Evolutionary conservation across 768 basidiomycete species (phyloP).

Genomic region (Fomitopsis pulvina): DNA sequence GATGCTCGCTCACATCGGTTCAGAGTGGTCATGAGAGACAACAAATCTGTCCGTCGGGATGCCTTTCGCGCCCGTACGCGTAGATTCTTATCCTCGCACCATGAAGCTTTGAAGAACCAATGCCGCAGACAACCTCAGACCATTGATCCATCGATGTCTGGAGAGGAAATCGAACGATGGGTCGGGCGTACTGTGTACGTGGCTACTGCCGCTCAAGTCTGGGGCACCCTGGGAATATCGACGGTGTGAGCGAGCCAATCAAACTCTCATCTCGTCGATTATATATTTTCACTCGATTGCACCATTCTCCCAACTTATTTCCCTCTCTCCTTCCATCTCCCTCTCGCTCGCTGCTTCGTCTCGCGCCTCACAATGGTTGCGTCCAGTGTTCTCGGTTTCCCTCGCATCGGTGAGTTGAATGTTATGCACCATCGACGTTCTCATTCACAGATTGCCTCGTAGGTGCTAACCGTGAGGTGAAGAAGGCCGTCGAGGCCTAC

Average conservation of each 20-base stretch:
- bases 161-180: background rate
- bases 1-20: no score
- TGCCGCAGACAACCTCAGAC: no score
- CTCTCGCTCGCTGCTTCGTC: conserved; percentile 15
- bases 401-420: conserved; percentile 41
- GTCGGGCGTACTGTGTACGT: background rate
- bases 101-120: no score
- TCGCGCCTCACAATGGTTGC: conserved; percentile 30
- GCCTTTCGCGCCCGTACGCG: no score
- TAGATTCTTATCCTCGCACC: no score
- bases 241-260: background rate
- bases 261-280: conserved; percentile 4
- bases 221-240: background rate
- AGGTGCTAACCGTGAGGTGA: conserved; percentile 94
- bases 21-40: no score
- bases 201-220: background rate
- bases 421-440: background rate
- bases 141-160: background rate
- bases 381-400: conserved; percentile 53
- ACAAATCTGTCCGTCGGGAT: no score
- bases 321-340: conserved; percentile 14
- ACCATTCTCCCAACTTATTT: conserved; percentile 4
- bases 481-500: conserved; percentile 98
- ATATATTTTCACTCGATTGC: conserved; percentile 1
- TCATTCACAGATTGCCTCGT: background rate